Base-by-base conservation (phyloP, 495 filamentous ascomycete species). In the Annulohypoxylon maeteangense region DNA sequence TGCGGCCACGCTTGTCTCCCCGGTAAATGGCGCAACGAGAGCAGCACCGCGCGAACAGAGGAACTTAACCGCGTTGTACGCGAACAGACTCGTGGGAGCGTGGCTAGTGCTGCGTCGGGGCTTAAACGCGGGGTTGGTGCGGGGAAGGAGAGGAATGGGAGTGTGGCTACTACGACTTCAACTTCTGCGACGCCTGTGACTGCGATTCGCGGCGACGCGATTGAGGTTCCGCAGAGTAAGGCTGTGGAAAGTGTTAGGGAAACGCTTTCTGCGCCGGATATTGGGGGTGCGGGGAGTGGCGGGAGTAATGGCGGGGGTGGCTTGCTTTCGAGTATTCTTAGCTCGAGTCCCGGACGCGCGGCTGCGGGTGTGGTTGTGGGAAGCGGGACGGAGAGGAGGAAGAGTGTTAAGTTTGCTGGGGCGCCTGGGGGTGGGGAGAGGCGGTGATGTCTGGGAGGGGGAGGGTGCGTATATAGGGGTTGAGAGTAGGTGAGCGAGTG, bases 1-100 rank as follows among this genome's bases (percentile, higher is more conserved):
- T 94, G 91, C 74, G 83, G 89, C 27, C 91, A 93, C 68, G 89
- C 90, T 57, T 94, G 91, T 67, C 83, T 90, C 4, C 89, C 91
- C 1, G 89, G 90, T 0, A 83, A 83, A 4, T 85, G 87, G 76
- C 83, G 89, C 4, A 83, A 87, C 6, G 81, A 85, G 61, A 77
- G 62, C n/a, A 76, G 48, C 4, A 72, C 76, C 4, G 75, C 74
- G 0, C 74, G 81, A n/a, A 76, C 71, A 0, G 82, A 83, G 20
- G 82, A 85, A 54, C 68, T 85, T 5, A 80, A 78, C 3, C 78
- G 77, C 0, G 78, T 72, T 1, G 80, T 83, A 14, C 79, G 77
- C 40, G 82, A 84, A 65, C 81, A 79, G 11, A 76, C 80, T 3
- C 73, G 81, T 11, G 69, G 75, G 3, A 75, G 67, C 31, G 60